Evolutionary conservation across 2,329 filamentous ascomycete species (phyloP), one percentile per base, ranked within the genome.

Genomic region (Pseudogymnoascus verrucosus): DNA sequence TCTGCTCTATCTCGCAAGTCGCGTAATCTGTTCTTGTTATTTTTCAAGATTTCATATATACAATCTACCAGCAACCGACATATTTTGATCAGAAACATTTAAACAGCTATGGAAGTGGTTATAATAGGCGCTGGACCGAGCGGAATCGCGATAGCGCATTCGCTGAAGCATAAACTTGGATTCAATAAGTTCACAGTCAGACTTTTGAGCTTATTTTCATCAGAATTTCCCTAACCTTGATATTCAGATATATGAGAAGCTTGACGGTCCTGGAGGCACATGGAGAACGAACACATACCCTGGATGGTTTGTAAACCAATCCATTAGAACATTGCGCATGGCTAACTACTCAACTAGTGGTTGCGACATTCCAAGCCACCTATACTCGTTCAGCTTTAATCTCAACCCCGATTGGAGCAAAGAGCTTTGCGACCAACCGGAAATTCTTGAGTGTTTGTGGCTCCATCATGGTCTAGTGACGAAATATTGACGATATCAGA

Each of bases 351-450:
- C 6, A 26, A 51, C 7, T 28, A 51, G 70, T 59, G 69, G 70
- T 39, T 70, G 67, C 44, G 69, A 76, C 68, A 67, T 77, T n/a
- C 68, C 71, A 11, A 73, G 72, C 0, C 75, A 77, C 67, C 71
- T 78, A 2, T 79, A 78, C 63, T 78, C 76, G 0, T 78, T 76
- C 69, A 76, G 74, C 39, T 78, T 78, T 68, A 76, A 74, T 16
- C 68, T 73, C 10, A 78, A 78, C 28, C 75, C 76, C 0, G 65
- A 77, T 54, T 78, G 76, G 76, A 72, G 72, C 10, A 71, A 73
- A 61, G 69, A 73, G 61, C 71, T 74, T 23, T 72, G 71, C 37
- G 44, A 42, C 23, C 34, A 63, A 4, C 26, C 44, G 21, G 36
- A 65, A 26, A 34, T 63, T 11, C 47, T 47, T n/a, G 31, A 65